These are phyloP conservation scores for Phylloboletellus chloephorus DNA, from an alignment of 1,284 basidiomycete species.

Conservation along the genomic window DNA sequence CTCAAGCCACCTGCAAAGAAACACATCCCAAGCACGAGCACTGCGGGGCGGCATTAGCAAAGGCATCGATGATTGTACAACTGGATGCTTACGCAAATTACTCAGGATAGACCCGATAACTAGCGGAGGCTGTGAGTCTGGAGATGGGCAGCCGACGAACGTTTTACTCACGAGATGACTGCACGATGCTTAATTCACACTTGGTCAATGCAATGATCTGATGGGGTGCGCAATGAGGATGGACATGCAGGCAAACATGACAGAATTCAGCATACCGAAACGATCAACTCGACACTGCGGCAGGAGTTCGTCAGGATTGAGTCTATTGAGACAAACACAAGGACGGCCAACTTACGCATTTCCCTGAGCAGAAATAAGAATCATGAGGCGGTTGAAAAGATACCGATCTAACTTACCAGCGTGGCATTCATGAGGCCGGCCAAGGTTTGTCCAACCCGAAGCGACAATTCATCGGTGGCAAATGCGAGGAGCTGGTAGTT, in stretches of 20 bases:
- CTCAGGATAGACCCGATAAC: conserved; percentile 80
- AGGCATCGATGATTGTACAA: background rate
- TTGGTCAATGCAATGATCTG: conserved; percentile 79
- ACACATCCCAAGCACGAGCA: conserved; percentile 71
- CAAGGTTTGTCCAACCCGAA: conserved; percentile 80
- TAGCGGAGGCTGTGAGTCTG: conserved; percentile 29
- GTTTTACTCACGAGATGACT: conserved; percentile 63
- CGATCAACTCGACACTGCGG: conserved; percentile 71
- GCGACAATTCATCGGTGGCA: conserved; percentile 82
- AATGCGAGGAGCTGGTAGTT: conserved; percentile 66
- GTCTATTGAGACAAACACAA: conserved; percentile 1
- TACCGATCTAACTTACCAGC: conserved; percentile 44
- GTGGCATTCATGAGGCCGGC: conserved; percentile 86
- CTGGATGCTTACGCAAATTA: conserved; percentile 54
- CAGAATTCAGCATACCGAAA: conserved; percentile 45
- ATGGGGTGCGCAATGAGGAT: conserved; percentile 18
- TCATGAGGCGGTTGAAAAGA: conserved; percentile 4
- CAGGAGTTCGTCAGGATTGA: conserved; percentile 1
- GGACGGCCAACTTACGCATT: conserved; percentile 57
- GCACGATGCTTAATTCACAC: conserved; percentile 79
- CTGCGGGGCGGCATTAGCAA: conserved; percentile 31
- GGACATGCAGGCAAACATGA: conserved; percentile 8
- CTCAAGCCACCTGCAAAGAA: conserved; percentile 75
- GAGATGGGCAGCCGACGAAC: conserved; percentile 25
- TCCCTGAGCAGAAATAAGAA: conserved; percentile 42